These are phyloP conservation scores for Syzygium grande DNA, from an alignment of 345 rosid species.

Conservation along the genomic window DNA sequence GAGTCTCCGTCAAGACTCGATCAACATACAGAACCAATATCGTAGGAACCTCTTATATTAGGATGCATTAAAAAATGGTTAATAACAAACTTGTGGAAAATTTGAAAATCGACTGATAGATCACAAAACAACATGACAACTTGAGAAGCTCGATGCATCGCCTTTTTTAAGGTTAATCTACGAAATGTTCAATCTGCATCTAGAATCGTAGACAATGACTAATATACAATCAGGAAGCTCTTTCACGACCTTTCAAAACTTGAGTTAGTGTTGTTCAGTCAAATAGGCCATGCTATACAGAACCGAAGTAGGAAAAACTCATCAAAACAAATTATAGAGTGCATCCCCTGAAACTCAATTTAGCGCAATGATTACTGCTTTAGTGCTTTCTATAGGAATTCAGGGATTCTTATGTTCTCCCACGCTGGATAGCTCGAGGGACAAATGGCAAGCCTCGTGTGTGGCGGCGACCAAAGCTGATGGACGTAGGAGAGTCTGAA, in stretches of 20 bases:
- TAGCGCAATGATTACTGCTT: neutral
- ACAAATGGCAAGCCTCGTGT: slow-evolving; percentile 66
- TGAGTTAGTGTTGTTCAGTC: neutral
- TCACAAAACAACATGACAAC: neutral
- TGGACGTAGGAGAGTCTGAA: slow-evolving; percentile 58
- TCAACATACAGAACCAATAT: neutral
- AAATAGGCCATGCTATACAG: neutral
- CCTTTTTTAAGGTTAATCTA: neutral
- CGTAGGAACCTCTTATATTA: neutral
- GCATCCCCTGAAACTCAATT: slow-evolving; percentile 1
- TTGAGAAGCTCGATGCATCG: neutral
- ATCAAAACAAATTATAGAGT: neutral
- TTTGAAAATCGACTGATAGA: neutral
- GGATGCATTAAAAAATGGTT: neutral
- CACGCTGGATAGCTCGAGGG: slow-evolving; percentile 56
- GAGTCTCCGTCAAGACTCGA: neutral
- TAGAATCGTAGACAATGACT: neutral
- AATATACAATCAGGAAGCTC: neutral
- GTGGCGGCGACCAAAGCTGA: slow-evolving; percentile 79
- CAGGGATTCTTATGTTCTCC: slow-evolving; percentile 22
- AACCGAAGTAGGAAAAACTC: neutral
- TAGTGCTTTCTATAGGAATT: neutral
- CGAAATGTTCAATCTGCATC: neutral
- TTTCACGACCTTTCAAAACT: neutral
- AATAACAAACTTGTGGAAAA: neutral